Evolutionary conservation across 2,329 filamentous ascomycete species (phyloP), one percentile per base, ranked within the genome.

Genomic region (Pyrenophora graminea): DNA sequence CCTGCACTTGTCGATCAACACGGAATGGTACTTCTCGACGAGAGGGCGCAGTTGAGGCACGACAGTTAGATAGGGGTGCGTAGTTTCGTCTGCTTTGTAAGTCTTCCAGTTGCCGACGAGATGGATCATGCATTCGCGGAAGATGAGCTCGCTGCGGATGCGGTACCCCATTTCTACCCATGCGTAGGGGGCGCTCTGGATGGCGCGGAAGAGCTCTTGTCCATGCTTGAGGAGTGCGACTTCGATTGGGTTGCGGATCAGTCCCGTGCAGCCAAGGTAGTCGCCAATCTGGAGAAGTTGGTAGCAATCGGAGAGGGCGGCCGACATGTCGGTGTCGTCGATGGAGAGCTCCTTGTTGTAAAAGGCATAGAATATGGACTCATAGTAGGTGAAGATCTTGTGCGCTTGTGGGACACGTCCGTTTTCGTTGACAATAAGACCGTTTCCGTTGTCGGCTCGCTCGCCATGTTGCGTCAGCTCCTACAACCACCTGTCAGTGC

Each of bases 111-210:
- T 69, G 4, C 77, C 77, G 3, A 71, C 69, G 4, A 77, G 61
- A 57, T 80, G 77, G 45, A 79, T 69, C 13, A 79, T 62, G 12
- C 73, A 75, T 52, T 80, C 77, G 18, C 69, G 71, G 72, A 76
- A 80, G 56, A 76, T 75, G 4, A 72, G 51, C 34, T 76, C 74
- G 19, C 76, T 80, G 37, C 71, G 71, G 40, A 83, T 71, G n/a
- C 76, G 76, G 36, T 67, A 59, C 6, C 72, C 76, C 40, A 82
- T 73, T 13, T 73, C 67, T 10, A 77, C 66, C 81, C 80, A 84
- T 0, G 59, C 64, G 12, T 71, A 55, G 0, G 81, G 79, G 27
- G 71, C 70, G 17, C 57, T 52, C 9, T 76, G 62, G 51, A 83
- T 78, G 5, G 74, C 69, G 12, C 66, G 70, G 63, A 75, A 80